Percentiles rank a stretch among this genome's conserved stretches.
Conservation (phyloP, 73 alveolate genomes). For the Breviolum minutum region DNA sequence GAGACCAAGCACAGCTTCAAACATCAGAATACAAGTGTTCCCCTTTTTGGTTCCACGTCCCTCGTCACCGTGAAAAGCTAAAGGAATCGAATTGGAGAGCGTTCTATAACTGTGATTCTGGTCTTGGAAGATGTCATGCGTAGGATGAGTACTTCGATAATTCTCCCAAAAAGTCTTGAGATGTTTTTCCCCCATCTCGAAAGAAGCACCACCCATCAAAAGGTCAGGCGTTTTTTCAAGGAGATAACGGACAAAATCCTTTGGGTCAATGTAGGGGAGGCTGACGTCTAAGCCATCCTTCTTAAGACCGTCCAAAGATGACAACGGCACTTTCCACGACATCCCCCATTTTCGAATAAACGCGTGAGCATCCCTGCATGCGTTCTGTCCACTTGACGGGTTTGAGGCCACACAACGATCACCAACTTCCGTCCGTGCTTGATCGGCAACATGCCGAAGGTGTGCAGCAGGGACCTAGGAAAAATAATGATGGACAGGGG, state of each 20-base stretch:
- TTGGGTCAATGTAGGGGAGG: slow-evolving; percentile 18
- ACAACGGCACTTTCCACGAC: background rate
- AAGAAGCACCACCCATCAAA: background rate
- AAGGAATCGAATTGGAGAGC: background rate
- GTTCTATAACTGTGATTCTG: background rate
- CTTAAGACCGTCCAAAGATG: background rate
- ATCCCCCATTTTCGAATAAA: slow-evolving; percentile 12
- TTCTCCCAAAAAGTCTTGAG: background rate
- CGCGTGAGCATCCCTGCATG: background rate
- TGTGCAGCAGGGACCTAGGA: slow-evolving; percentile 12
- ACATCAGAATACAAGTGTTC: background rate
- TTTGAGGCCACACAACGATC: too few relatives aligned
- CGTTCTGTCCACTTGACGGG: background rate
- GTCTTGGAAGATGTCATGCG: background rate
- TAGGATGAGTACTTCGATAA: background rate
- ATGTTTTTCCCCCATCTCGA: background rate
- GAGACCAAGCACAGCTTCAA: background rate
- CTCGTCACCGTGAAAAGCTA: slow-evolving; percentile 25
- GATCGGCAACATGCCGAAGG: background rate
- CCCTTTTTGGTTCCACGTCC: slow-evolving; percentile 37
- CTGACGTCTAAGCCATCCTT: background rate
- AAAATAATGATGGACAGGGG: background rate
- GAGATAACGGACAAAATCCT: background rate
- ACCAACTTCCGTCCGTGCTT: background rate
- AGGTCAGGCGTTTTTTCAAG: slow-evolving; percentile 7